These are phyloP conservation scores for Plenodomus lindquistii DNA, from an alignment of 2,329 filamentous ascomycete species.

Conservation along the genomic window DNA sequence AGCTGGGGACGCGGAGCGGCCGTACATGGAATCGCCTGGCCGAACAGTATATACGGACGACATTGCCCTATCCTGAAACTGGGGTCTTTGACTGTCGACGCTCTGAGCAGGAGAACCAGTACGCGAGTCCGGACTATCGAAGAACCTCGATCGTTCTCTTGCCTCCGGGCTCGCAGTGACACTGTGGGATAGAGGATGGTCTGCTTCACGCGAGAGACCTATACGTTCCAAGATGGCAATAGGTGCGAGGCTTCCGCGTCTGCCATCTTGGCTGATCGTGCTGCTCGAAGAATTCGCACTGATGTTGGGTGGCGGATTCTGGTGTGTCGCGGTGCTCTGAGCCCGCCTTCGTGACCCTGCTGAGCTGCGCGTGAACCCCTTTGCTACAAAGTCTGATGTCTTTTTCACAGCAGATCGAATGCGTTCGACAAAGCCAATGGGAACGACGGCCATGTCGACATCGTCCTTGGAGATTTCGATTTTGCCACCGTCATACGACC, in stretches of 20 bases:
- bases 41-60: conserved; percentile 54
- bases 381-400: conserved; percentile 30
- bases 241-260: conserved; percentile 61
- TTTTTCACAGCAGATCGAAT: conserved; percentile 72
- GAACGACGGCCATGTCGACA: conserved; percentile 86
- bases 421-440: conserved; percentile 83
- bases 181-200: conserved; percentile 77
- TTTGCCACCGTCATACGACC: conserved; percentile 75
- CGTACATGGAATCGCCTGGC: conserved; percentile 42
- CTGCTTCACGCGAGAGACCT: conserved; percentile 56
- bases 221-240: conserved; percentile 61
- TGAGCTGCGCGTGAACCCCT: conserved; percentile 36
- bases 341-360: conserved; percentile 56
- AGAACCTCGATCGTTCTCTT: conserved; percentile 39
- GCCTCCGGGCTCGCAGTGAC: conserved; percentile 70
- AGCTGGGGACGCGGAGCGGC: conserved; percentile 41
- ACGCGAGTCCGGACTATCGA: conserved; percentile 43
- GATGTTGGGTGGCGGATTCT: conserved; percentile 59
- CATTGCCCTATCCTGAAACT: conserved; percentile 45
- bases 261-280: conserved; percentile 58
- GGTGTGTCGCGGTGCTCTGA: conserved; percentile 58
- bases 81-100: conserved; percentile 30
- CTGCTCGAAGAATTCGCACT: conserved; percentile 58
- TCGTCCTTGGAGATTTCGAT: conserved; percentile 95
- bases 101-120: conserved; percentile 46